Evolutionary conservation across 352 stramenopile species (phyloP).

Genomic region (Globisporangium heterothallicum): DNA sequence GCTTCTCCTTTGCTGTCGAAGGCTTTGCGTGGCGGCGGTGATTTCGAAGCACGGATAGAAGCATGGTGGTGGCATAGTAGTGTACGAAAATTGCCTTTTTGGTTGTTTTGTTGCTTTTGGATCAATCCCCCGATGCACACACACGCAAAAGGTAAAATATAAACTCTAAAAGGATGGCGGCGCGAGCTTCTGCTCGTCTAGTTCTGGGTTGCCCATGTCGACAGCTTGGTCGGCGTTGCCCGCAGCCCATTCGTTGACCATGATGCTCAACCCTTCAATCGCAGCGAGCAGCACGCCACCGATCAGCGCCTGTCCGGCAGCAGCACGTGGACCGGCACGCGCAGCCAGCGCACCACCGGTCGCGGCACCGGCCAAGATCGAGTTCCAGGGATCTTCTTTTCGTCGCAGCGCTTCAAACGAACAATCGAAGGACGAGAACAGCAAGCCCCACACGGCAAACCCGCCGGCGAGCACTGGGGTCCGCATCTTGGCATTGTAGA

Average conservation of each 20-base stretch:
- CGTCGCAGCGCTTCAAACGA: conserved; percentile 94
- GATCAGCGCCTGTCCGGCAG: conserved; percentile 91
- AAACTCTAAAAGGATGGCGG: conserved; percentile 72
- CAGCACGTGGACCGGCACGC: conserved; percentile 91
- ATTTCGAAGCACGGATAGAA: neutral
- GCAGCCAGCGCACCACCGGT: conserved; percentile 96
- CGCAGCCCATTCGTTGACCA: conserved; percentile 87
- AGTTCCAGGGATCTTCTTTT: conserved; percentile 99
- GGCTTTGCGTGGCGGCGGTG: too few relatives aligned
- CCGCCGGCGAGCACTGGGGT: conserved; percentile 90
- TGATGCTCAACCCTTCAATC: conserved; percentile 98
- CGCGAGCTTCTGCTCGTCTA: conserved; percentile 83
- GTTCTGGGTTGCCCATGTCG: conserved; percentile 47
- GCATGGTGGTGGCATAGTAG: neutral
- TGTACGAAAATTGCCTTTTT: neutral
- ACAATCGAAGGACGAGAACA: conserved; percentile 98
- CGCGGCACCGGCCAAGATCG: conserved; percentile 95
- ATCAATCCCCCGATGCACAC: conserved; percentile 2
- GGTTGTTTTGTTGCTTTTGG: neutral
- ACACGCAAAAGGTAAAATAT: conserved; percentile 15
- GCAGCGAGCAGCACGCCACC: conserved; percentile 93
- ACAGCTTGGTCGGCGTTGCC: conserved; percentile 46
- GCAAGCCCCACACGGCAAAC: conserved; percentile 95
- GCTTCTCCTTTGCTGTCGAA: too few relatives aligned
- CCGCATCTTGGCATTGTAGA: conserved; percentile 94